These are phyloP conservation scores for Camellia oleifera DNA, from an alignment of 179 eudicot genomes.

Conservation along the genomic window DNA sequence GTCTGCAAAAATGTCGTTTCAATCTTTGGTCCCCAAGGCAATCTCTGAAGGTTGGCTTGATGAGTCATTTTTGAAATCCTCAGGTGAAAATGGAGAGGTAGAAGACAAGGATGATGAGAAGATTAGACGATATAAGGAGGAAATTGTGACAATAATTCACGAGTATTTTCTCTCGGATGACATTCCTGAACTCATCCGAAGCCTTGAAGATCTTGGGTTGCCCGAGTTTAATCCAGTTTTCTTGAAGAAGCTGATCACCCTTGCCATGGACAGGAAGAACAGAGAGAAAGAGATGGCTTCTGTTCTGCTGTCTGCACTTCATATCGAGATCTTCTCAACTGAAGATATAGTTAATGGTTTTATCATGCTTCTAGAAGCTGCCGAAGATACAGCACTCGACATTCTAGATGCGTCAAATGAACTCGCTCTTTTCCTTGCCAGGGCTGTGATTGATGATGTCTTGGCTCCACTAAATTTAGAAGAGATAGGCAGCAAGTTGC, in stretches of 20 bases:
- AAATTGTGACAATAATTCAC: constrained; percentile 76
- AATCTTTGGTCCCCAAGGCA: constrained; percentile 61
- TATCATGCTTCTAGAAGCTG: constrained; percentile 81
- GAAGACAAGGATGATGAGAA: constrained; percentile 50
- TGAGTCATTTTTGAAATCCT: constrained; percentile 42
- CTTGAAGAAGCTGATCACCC: constrained; percentile 78
- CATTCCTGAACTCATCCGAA: constrained; percentile 88
- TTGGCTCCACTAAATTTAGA: constrained; percentile 83
- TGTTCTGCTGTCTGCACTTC: constrained; percentile 82
- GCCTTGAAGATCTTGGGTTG: constrained; percentile 75
- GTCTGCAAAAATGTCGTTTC: constrained; percentile 58
- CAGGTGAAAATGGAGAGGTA: constrained; percentile 39
- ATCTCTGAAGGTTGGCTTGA: constrained; percentile 96
- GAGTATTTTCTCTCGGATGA: constrained; percentile 96
- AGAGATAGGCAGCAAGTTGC: constrained; percentile 63
- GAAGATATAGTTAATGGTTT: constrained; percentile 90
- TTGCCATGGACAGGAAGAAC: constrained; percentile 95
- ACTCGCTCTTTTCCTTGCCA: constrained; percentile 79
- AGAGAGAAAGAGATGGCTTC: constrained; percentile 99
- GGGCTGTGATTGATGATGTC: constrained; percentile 95
- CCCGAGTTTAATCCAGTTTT: constrained; percentile 77
- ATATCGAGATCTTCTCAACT: constrained; percentile 85
- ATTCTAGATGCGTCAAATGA: constrained; percentile 89
- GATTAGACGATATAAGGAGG: constrained; percentile 70
- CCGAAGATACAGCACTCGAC: constrained; percentile 94